These are phyloP conservation scores for Nitzschia inconspicua DNA, from an alignment of 108 stramenopile species.

Conservation along the genomic window DNA sequence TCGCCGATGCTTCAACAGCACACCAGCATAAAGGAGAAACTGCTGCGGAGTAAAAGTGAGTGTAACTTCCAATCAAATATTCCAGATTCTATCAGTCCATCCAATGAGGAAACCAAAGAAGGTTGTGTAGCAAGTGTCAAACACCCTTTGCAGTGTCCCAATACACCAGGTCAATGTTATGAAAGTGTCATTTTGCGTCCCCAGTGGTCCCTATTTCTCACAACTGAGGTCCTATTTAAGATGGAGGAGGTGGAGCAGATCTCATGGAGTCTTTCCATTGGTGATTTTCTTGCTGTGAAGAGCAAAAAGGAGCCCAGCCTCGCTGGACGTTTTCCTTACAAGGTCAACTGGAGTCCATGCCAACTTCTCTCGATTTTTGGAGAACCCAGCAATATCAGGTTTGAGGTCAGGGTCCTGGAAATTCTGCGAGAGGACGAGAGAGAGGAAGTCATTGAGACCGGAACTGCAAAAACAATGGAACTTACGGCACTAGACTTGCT, in stretches of 20 bases:
- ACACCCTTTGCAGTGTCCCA: background rate
- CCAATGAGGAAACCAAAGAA: background rate
- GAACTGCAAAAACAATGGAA: background rate
- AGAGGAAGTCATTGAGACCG: background rate
- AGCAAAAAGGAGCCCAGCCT: no score
- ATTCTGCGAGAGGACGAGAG: conserved; percentile 2
- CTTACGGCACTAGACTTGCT: conserved; percentile 1
- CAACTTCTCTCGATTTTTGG: conserved; percentile 44
- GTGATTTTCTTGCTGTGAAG: conserved; percentile 24
- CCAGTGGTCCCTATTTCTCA: conserved; percentile 11
- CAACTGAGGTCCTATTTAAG: conserved; percentile 4
- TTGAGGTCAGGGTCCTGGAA: conserved; percentile 45
- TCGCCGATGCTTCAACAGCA: background rate
- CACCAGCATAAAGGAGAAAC: background rate
- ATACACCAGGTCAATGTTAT: background rate
- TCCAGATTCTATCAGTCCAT: background rate
- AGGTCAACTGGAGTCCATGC: conserved; percentile 27
- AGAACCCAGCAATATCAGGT: background rate
- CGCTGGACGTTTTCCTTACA: conserved; percentile 5
- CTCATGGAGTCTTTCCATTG: conserved; percentile 8
- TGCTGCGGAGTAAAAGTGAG: background rate
- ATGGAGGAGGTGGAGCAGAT: background rate
- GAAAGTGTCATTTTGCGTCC: background rate
- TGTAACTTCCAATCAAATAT: background rate
- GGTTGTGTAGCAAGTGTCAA: background rate